Conservation (phyloP, 495 filamentous ascomycete species). For the Penicillium salamii region DNA sequence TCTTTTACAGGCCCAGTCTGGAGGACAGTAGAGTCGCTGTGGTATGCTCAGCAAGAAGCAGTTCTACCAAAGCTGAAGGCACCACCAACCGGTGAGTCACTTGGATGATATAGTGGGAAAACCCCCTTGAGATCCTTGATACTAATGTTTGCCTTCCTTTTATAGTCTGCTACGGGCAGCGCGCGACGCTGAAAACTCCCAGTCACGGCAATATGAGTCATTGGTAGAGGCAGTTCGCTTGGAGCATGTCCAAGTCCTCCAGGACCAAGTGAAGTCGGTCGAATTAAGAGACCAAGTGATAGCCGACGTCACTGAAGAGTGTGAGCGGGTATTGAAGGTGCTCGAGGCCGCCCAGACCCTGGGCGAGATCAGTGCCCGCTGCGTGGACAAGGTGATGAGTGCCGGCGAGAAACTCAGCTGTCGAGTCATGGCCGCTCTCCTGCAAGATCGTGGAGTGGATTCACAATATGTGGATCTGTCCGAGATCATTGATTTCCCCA, state of each 20-base stretch:
- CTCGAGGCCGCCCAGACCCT: conserved; percentile 58
- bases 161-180: conserved; percentile 66
- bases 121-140: too few species aligned
- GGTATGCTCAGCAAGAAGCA: conserved; percentile 90
- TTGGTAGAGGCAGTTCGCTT: conserved; percentile 71
- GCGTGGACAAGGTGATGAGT: conserved; percentile 86
- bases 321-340: conserved; percentile 56
- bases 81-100: conserved; percentile 89
- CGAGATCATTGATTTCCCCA: conserved; percentile 65
- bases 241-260: conserved; percentile 69
- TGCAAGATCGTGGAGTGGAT: conserved; percentile 72
- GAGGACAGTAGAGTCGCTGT: conserved; percentile 70
- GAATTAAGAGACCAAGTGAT: conserved; percentile 57
- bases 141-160: too few species aligned
- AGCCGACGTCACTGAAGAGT: conserved; percentile 69
- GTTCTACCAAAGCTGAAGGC: conserved; percentile 82
- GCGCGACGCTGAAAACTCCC: conserved; percentile 60
- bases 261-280: conserved; percentile 56
- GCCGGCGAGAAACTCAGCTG: conserved; percentile 94
- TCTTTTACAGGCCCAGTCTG: conserved; percentile 58
- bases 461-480: conserved; percentile 85
- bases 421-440: conserved; percentile 75
- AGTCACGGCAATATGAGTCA: conserved; percentile 59
- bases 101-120: background rate
- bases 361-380: conserved; percentile 72